Evolutionary conservation across 2,329 filamentous ascomycete genomes (phyloP).

Genomic region (Cercospora citrullina): DNA sequence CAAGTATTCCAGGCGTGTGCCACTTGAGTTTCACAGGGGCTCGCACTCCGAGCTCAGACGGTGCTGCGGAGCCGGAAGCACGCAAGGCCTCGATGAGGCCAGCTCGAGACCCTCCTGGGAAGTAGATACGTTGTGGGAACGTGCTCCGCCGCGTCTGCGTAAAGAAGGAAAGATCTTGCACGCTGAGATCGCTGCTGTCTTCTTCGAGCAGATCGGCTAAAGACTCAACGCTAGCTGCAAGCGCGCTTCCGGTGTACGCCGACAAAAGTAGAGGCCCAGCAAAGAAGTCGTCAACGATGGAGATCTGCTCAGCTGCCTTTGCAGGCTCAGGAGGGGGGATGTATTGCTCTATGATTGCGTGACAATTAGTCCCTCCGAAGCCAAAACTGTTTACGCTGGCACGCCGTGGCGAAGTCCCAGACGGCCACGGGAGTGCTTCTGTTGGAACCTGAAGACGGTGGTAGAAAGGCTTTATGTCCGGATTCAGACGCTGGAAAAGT

Average conservation of each 20-base stretch:
- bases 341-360: slow-evolving; percentile 30
- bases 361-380: slow-evolving; percentile 31
- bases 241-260: slow-evolving; percentile 17
- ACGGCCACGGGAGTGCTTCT: slow-evolving; percentile 36
- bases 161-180: slow-evolving; percentile 22
- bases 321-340: slow-evolving; percentile 4
- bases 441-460: slow-evolving; percentile 25
- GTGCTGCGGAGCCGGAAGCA: slow-evolving; percentile 6
- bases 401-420: slow-evolving; percentile 16
- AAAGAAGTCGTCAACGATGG: slow-evolving; percentile 10
- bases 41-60: slow-evolving; percentile 18
- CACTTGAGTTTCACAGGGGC: slow-evolving; percentile 19
- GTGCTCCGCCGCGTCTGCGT: slow-evolving; percentile 24
- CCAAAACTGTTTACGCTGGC: slow-evolving; percentile 31
- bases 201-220: slow-evolving; percentile 22
- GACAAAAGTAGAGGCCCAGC: slow-evolving; percentile 23
- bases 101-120: slow-evolving; percentile 19
- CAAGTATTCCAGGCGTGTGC: slow-evolving; percentile 22
- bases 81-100: slow-evolving; percentile 14
- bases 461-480: slow-evolving; percentile 33
- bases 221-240: slow-evolving; percentile 16
- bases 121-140: slow-evolving; percentile 20
- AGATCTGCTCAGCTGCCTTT: neutral
- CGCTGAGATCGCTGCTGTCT: neutral
- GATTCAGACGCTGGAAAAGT: slow-evolving; percentile 30